Base-by-base conservation (phyloP, 306 rosid species). In the Fragaria vesca region DNA sequence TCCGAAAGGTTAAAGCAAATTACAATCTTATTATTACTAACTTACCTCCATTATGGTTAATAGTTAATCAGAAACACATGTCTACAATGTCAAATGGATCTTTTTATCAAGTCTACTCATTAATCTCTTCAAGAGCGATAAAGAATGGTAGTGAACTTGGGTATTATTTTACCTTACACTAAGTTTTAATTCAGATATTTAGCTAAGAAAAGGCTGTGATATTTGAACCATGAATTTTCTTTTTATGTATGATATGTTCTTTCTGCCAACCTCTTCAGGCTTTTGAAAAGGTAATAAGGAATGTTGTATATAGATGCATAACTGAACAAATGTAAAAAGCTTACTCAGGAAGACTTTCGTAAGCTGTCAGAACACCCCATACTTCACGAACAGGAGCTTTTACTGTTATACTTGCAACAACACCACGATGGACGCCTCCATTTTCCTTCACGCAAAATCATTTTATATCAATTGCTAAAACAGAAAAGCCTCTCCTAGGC, bases 341-440 rank as follows among this genome's bases (percentile, higher is more conserved):
- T 81, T 92, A 94, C 98, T 95, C 98, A 4, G 98, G 97, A 86
- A 95, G 98, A 70, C 88, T 85, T 88, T 95, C 97, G 50, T 95
- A 95, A 71, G 91, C 90, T 40, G 97, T 87, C 87, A 95, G 55
- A 79, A 88, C 90, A 84, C 81, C 85, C 98, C 98, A 95, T 65
- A 91, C 98, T 85, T 92, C 97, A 70, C 86, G 85, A 82, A 92
- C 93, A 69, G 95, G 86, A 90, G 98, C 97, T 87, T 95, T 95
- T 55, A 95, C 97, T 36, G 98, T 95, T 81, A 95, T 92, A 88
- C 97, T 92, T 66, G 98, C 98, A 51, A 91, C 90, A 68, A 95
- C 98, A 74, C 94, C 85, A 28, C 98, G 98, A 89, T 95, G 98
- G 60, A 92, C 97, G 4, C 97, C 98, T 82, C 98, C 98, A 74